These are phyloP conservation scores for Lotus japonicus DNA, from an alignment of 306 rosid genomes.

Conservation along the genomic window DNA sequence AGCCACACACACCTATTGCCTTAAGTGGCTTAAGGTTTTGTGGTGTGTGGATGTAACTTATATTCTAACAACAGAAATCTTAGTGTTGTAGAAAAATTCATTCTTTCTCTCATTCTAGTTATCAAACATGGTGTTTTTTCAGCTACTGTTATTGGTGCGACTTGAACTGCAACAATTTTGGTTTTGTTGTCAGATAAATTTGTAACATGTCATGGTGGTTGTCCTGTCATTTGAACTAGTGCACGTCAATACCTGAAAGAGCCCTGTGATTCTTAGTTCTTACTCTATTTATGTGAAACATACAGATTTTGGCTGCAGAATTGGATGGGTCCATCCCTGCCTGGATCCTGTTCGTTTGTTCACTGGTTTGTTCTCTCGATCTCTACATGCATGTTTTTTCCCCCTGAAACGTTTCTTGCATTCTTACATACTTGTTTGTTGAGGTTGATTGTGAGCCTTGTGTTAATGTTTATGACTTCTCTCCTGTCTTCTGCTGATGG, in stretches of 20 bases:
- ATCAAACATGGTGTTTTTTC: too few species aligned
- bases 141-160: too few species aligned
- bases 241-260: neutral
- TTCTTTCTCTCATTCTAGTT: too few species aligned
- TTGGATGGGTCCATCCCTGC: constrained; percentile 92
- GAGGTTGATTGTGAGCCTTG: constrained; percentile 12
- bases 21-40: too few species aligned
- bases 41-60: too few species aligned
- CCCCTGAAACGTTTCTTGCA: neutral
- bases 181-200: too few species aligned
- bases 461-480: constrained; percentile 4
- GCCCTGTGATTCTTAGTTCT: constrained; percentile 19
- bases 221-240: neutral
- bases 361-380: constrained; percentile 60
- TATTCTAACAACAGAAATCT: too few species aligned
- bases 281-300: constrained; percentile 19
- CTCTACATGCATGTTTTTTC: neutral
- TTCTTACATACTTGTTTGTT: constrained; percentile 8
- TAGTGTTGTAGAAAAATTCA: too few species aligned
- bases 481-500: constrained; percentile 1
- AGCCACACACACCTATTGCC: too few species aligned
- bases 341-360: constrained; percentile 77
- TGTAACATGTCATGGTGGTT: neutral
- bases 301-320: constrained; percentile 98
- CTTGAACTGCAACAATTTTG: too few species aligned